Evolutionary conservation across 331 rosid genomes (phyloP), one percentile per base, ranked within the genome.

Genomic region (Pyracantha coccinea): DNA sequence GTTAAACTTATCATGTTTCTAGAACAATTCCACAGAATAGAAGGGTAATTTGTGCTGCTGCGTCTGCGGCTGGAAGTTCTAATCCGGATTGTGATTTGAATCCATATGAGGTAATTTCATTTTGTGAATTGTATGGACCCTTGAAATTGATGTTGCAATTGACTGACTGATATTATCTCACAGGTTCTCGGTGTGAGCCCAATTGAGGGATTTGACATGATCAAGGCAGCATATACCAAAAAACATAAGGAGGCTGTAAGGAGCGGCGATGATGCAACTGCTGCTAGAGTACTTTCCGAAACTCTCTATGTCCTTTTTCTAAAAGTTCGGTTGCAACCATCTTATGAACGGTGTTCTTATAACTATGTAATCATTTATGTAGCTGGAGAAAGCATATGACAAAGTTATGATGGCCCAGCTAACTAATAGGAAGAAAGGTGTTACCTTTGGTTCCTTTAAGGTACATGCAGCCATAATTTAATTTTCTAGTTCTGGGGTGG

Each of bases 301-400:
- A 59, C 77, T 75, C 32, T 31, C 68, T 38, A 61, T 27, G 10
- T 55, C 31, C n/a, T 13, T 31, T 41, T 41, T 17, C 1, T 23
- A 29, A 52, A 6, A 45, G 45, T 72, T 71, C 8, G 44, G 69
- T 66, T 19, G 15, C 6, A 29, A 20, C 7, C 50, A 35, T 8
- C 28, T 44, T 54, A 44, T 9, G 8, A 23, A 47, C 45, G 2
- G 4, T 24, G 6, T 27, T 44, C 35, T 66, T 13, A 53, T 41
- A 32, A 31, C 23, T 70, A 27, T 33, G 71, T 77, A 55, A 67
- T n/a, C 74, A 24, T 66, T 73, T 72, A 55, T 76, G 62, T 89
- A 95, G 99, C 86, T 95, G 78, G 99, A 92, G 70, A 92, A 81
- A 81, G 97, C 97, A 60, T 95, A 95, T 74, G 99, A 95, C 89